Conservation (phyloP, 2,329 filamentous ascomycete species). For the Colletotrichum sp. region DNA sequence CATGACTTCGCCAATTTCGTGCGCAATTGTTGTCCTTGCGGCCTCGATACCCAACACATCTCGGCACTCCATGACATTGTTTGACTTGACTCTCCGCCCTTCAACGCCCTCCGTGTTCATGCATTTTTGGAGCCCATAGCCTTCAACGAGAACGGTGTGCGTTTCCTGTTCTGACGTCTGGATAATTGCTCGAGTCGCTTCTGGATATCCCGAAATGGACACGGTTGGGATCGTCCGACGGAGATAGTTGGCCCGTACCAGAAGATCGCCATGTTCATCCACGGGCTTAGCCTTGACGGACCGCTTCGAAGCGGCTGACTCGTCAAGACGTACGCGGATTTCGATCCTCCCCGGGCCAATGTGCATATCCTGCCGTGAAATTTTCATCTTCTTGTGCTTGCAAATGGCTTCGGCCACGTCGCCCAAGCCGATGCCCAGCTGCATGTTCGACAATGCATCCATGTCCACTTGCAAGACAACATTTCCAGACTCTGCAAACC, state of each 20-base stretch:
- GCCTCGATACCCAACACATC: constrained; percentile 95
- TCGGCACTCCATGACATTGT: constrained; percentile 88
- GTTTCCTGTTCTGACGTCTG: constrained; percentile 76
- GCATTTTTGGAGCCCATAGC: constrained; percentile 86
- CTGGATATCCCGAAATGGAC: constrained; percentile 88
- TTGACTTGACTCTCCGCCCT: constrained; percentile 75
- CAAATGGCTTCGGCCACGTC: constrained; percentile 82
- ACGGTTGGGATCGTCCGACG: constrained; percentile 82
- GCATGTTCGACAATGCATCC: constrained; percentile 78
- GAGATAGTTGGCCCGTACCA: constrained; percentile 82
- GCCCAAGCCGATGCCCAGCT: constrained; percentile 75
- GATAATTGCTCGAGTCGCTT: constrained; percentile 86
- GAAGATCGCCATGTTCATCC: constrained; percentile 53
- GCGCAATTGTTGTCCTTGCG: constrained; percentile 85
- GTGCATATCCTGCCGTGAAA: constrained; percentile 69
- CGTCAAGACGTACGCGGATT: constrained; percentile 70
- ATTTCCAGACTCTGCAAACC: constrained; percentile 77
- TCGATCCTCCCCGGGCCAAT: constrained; percentile 70
- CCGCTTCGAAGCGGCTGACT: constrained; percentile 52
- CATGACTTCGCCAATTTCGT: constrained; percentile 91
- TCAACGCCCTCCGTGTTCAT: constrained; percentile 94
- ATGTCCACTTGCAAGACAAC: constrained; percentile 84
- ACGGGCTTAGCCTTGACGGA: constrained; percentile 51
- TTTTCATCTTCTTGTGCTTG: constrained; percentile 83
- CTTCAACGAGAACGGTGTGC: constrained; percentile 85